Percentiles rank a stretch among this genome's conserved stretches.
These are phyloP conservation scores for Inosperma sp. DNA, from an alignment of 768 basidiomycete species.

Conservation along the genomic window DNA sequence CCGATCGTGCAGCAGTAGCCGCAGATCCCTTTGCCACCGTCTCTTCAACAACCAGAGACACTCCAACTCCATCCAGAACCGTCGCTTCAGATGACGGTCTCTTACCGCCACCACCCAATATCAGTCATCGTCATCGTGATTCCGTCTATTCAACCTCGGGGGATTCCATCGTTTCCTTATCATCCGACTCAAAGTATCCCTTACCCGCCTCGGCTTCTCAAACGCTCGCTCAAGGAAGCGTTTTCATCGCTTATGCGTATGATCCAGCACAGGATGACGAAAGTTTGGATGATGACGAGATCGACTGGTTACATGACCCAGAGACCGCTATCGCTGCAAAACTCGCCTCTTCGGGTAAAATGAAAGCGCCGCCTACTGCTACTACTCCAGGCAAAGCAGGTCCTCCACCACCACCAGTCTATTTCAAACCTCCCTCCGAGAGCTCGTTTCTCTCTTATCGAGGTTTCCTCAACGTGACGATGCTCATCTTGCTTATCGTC, in stretches of 20 bases:
- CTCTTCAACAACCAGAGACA: constrained; percentile 1
- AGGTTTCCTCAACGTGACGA: constrained; percentile 54
- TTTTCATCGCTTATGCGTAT: constrained; percentile 59
- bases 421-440: neutral
- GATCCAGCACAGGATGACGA: constrained; percentile 44
- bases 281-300: constrained; percentile 17
- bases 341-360: too few relatives aligned
- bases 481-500: constrained; percentile 54
- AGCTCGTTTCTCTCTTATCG: constrained; percentile 23
- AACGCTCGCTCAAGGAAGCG: constrained; percentile 11
- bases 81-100: constrained; percentile 4
- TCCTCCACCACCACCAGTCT: neutral
- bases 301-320: constrained; percentile 16
- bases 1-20: too few relatives aligned
- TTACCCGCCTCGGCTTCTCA: neutral
- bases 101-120: constrained; percentile 6
- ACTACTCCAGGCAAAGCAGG: neutral
- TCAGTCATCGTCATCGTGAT: constrained; percentile 10
- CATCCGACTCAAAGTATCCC: constrained; percentile 32
- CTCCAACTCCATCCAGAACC: constrained; percentile 2
- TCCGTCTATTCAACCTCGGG: constrained; percentile 27
- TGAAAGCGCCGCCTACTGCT: too few relatives aligned
- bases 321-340: constrained; percentile 16
- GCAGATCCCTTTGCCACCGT: constrained; percentile 1
- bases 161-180: constrained; percentile 26